Percentiles rank a stretch among this genome's conserved stretches.
Conservation (phyloP, 169 alveolate genomes). For the Pseudocohnilembus persalinus region DNA sequence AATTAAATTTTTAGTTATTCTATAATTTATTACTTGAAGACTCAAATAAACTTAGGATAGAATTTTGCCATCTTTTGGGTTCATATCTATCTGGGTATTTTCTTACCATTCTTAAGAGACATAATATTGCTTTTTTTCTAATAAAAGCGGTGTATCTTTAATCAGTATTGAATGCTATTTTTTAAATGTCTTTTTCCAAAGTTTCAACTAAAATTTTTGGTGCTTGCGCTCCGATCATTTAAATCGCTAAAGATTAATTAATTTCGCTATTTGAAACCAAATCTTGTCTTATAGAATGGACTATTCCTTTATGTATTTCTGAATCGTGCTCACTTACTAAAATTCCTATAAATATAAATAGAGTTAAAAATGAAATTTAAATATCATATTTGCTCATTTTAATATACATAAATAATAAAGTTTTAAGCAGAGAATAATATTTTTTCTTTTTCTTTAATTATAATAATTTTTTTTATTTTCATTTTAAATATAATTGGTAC, state of each 20-base stretch:
- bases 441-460: no score
- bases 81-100: slow-evolving; percentile 33
- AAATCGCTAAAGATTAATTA: slow-evolving; percentile 81
- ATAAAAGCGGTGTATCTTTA: slow-evolving; percentile 53
- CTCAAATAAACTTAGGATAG: not conserved
- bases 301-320: slow-evolving; percentile 25
- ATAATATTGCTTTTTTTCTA: slow-evolving; percentile 78
- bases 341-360: slow-evolving; percentile 20
- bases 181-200: slow-evolving; percentile 71
- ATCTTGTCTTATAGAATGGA: slow-evolving; percentile 29
- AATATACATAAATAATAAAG: no score
- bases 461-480: not conserved
- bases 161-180: slow-evolving; percentile 50
- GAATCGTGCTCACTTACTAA: slow-evolving; percentile 33
- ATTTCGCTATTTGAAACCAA: slow-evolving; percentile 41
- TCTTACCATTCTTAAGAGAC: slow-evolving; percentile 69
- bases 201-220: slow-evolving; percentile 72
- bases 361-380: not conserved
- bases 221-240: slow-evolving; percentile 73
- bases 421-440: no score
- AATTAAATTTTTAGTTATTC: not conserved
- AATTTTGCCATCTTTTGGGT: slow-evolving; percentile 31
- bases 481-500: not conserved
- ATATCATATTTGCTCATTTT: no score
- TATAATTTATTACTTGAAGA: not conserved